These are phyloP conservation scores for Rubia balearica DNA, from an alignment of 305 asterid genomes.

Conservation along the genomic window DNA sequence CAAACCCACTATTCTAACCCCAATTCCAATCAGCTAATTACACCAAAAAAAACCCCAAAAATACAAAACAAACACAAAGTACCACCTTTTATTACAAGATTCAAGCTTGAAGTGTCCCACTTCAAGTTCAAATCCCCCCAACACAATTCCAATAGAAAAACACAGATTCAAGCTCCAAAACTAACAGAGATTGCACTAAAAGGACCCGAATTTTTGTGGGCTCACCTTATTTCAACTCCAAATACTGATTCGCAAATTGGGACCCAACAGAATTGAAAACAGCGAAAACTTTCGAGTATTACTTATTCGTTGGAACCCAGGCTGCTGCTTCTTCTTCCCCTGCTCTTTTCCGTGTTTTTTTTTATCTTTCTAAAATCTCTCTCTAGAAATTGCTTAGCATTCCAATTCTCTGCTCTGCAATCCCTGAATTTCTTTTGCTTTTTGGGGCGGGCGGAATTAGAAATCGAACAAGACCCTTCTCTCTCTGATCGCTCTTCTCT, in stretches of 20 bases:
- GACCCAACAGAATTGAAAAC: constrained; percentile 14
- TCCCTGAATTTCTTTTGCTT: constrained; percentile 7
- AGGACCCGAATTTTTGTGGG: constrained; percentile 21
- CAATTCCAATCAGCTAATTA: constrained; percentile 23
- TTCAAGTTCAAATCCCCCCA: constrained; percentile 56
- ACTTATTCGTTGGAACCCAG: constrained; percentile 34
- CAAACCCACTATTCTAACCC: constrained; percentile 30
- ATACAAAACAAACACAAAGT: constrained; percentile 40
- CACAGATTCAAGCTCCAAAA: constrained; percentile 34
- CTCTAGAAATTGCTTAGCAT: constrained; percentile 3
- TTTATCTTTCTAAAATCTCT: constrained; percentile 21
- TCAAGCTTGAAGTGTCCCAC: constrained; percentile 58
- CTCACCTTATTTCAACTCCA: constrained; percentile 36
- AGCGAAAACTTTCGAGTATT: constrained; percentile 10
- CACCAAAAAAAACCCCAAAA: constrained; percentile 27
- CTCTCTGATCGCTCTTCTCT: constrained; percentile 32
- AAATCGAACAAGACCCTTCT: constrained; percentile 49
- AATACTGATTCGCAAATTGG: constrained; percentile 22
- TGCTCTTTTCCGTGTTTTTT: constrained; percentile 19
- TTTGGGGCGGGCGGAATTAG: constrained; percentile 5
- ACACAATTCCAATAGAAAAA: constrained; percentile 36
- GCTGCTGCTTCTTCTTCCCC: constrained; percentile 35
- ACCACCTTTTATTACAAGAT: constrained; percentile 39
- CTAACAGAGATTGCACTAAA: constrained; percentile 20
- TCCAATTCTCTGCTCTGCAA: background rate